phyloP scores from a whole-genome alignment of 1,139 yeast species.

The Kodamaea anthophila region DNA sequence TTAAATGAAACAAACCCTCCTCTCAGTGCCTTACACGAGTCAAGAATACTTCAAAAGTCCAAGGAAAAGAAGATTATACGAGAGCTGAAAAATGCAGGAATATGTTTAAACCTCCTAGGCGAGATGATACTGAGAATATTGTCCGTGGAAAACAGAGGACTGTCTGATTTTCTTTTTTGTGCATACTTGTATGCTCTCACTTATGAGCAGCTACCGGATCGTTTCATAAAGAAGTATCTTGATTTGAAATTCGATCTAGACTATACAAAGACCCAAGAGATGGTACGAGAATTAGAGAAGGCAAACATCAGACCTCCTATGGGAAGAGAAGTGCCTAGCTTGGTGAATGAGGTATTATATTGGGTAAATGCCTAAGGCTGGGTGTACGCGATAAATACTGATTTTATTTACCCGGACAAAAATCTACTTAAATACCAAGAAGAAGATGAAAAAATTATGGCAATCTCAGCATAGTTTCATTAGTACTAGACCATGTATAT shows the following conservation, averaged over 20 bases:
- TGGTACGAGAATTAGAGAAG: constrained; percentile 8
- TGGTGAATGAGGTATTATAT: constrained; percentile 30
- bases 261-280: constrained; percentile 8
- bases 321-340: constrained; percentile 29
- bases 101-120: constrained; percentile 40
- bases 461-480: constrained; percentile 48
- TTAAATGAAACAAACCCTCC: constrained; percentile 35
- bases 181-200: constrained; percentile 37
- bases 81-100: constrained; percentile 48
- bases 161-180: constrained; percentile 29
- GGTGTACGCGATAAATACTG: constrained; percentile 1
- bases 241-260: constrained; percentile 20
- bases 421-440: too few species aligned
- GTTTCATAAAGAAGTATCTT: constrained; percentile 32
- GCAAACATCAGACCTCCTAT: constrained; percentile 18
- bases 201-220: constrained; percentile 36
- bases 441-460: too few species aligned
- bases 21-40: constrained; percentile 46
- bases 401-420: constrained; percentile 4
- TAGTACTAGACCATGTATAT: constrained; percentile 29
- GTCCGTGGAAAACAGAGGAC: background rate
- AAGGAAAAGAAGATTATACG: constrained; percentile 36
- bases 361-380: constrained; percentile 10
- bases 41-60: constrained; percentile 38
- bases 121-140: constrained; percentile 6